Evolutionary conservation across 2,329 filamentous ascomycete species (phyloP).

Genomic region (Pseudogymnoascus sp.): DNA sequence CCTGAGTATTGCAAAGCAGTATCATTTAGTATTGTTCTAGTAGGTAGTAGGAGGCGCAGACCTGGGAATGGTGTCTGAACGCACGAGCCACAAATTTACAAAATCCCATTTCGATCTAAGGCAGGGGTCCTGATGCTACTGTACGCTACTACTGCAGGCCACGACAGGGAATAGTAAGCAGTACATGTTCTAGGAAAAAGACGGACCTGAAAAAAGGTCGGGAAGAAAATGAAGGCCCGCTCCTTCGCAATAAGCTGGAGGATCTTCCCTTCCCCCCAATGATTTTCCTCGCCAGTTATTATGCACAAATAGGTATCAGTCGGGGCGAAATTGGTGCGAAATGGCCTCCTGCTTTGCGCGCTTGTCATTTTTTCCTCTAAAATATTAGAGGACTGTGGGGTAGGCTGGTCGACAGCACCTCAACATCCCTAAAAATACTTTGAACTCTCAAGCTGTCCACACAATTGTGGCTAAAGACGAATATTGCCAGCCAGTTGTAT

Average conservation of each 20-base stretch:
- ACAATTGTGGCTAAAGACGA: neutral
- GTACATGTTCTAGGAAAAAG: neutral
- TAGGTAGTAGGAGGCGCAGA: neutral
- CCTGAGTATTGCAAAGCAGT: neutral
- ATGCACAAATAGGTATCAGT: neutral
- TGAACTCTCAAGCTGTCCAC: neutral
- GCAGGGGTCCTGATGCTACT: neutral
- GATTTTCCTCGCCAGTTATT: neutral
- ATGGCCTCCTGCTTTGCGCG: neutral
- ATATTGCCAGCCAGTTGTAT: neutral
- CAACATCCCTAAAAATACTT: too few relatives aligned
- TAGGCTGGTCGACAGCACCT: too few relatives aligned
- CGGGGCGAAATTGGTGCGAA: neutral
- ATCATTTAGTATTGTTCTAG: neutral
- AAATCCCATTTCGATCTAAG: neutral
- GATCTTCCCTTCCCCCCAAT: neutral
- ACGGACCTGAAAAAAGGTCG: neutral
- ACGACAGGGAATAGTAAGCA: neutral
- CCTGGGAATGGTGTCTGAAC: neutral
- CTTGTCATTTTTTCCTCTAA: neutral
- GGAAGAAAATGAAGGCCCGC: neutral
- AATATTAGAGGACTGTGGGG: neutral
- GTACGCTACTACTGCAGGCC: neutral
- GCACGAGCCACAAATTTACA: conserved; percentile 2
- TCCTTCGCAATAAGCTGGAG: neutral